Conservation (phyloP, 768 basidiomycete species). For the Russula sp. region DNA sequence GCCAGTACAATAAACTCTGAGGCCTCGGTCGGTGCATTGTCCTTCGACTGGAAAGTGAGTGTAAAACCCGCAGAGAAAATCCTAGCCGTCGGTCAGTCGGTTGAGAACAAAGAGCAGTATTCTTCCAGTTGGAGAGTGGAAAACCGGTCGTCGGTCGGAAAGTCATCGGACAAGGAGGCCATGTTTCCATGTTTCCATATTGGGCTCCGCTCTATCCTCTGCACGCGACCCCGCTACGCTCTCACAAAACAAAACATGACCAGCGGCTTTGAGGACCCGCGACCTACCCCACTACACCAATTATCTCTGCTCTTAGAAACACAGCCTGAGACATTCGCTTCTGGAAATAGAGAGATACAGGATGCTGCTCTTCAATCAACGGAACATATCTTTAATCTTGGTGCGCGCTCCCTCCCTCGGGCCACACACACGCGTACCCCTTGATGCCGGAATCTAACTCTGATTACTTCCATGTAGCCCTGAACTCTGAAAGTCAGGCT, state of each 20-base stretch:
- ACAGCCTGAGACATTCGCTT: slow-evolving; percentile 47
- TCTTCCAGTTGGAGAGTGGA: not conserved
- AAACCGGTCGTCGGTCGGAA: not conserved
- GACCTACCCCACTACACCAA: slow-evolving; percentile 38
- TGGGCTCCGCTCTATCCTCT: not conserved
- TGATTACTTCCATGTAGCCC: slow-evolving; percentile 36
- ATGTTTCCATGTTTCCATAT: not conserved
- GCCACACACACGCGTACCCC: not conserved
- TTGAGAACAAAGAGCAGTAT: not conserved
- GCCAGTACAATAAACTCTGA: not conserved
- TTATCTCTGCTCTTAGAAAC: slow-evolving; percentile 52
- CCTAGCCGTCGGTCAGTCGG: not conserved
- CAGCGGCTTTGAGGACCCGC: slow-evolving; percentile 8
- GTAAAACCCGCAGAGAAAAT: not conserved
- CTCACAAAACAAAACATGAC: not conserved
- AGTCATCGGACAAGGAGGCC: not conserved
- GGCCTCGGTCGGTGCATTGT: not conserved
- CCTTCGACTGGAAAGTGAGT: not conserved
- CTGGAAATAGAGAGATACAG: slow-evolving; percentile 46
- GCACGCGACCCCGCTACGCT: not conserved
- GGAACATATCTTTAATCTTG: slow-evolving; percentile 69
- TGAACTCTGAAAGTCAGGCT: slow-evolving; percentile 61
- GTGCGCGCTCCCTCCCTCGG: slow-evolving; percentile 35
- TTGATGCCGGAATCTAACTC: not conserved
- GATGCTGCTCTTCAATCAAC: slow-evolving; percentile 56